Base-by-base conservation (phyloP, 495 filamentous ascomycete genomes). In the Hypomontagnella submonticulosa region DNA sequence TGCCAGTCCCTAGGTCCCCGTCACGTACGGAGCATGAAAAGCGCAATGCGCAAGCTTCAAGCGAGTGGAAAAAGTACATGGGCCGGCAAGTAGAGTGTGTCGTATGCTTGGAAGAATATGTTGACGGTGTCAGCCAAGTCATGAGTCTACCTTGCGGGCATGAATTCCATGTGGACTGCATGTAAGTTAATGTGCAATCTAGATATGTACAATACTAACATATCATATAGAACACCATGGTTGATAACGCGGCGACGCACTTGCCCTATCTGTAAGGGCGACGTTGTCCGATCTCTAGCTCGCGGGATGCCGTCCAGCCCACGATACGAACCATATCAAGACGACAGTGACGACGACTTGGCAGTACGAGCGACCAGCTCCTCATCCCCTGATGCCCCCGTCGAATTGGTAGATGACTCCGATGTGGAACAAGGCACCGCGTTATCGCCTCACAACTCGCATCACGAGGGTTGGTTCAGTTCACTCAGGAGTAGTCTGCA, bases 91-190 rank as follows among this genome's bases (percentile, higher is more conserved):
- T 91, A 1, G 95, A 98, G 75, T 99, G 95, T 72, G 95, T 97
- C n/a, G 93, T 99, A 19, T 99, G 95, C 65, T 80, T 98, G 48
- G 95, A 99, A 76, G 96, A 99, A 70, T 99, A 98, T 74, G 81
- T 97, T 13, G 96, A 97, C 75, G 94, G 95, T 27, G 87, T 98
- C 68, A 97, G 92, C 73, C 81, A 86, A 57, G 96, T 99, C 13
- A 99, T 99, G 95, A 97, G 91, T 66, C 79, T 99, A 50, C 95
- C 95, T n/a, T 99, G 95, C 77, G 95, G 95, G 18, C 95, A 99
- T 73, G 95, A 99, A 71, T 99, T 99, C 76, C 95, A 99, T 75
- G 94, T 82, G 34, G 93, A 95, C 69, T 99, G 95, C 93, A 98
- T 99, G 93, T 97, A 83, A 90, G 94, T 89, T 33, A 46, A 54